Percentiles rank a stretch among this genome's conserved stretches.
These are phyloP conservation scores for Suillus cothurnatus DNA, from an alignment of 768 basidiomycete species.

Conservation along the genomic window DNA sequence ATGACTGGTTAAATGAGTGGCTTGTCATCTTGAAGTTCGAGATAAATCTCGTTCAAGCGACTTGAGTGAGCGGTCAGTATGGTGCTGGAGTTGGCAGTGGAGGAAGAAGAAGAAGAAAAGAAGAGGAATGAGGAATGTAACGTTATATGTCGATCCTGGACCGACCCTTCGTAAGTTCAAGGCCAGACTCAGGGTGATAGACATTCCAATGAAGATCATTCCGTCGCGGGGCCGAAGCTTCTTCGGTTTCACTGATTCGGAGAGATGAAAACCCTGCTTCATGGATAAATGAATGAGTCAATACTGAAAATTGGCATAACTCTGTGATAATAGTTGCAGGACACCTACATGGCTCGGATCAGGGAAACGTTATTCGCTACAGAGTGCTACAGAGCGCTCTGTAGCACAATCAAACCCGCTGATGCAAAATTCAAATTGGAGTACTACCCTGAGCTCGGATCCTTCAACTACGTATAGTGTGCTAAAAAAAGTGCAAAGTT, in stretches of 20 bases:
- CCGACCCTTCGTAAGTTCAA: neutral
- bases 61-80: neutral
- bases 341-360: no score
- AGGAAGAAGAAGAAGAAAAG: neutral
- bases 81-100: neutral
- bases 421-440: no score
- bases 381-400: no score
- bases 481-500: no score
- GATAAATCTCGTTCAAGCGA: neutral
- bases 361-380: no score
- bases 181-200: neutral
- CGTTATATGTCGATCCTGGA: neutral
- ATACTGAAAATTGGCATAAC: neutral
- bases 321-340: neutral
- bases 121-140: neutral
- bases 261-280: neutral
- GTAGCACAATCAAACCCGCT: no score
- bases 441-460: no score
- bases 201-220: neutral
- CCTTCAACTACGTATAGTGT: no score
- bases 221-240: neutral
- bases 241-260: neutral
- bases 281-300: neutral
- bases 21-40: neutral
- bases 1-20: conserved; percentile 6